Percentiles rank a stretch among this genome's conserved stretches.
phyloP scores from a whole-genome alignment of 2,329 filamentous ascomycete species.

The Drechslerella stenobrocha region DNA sequence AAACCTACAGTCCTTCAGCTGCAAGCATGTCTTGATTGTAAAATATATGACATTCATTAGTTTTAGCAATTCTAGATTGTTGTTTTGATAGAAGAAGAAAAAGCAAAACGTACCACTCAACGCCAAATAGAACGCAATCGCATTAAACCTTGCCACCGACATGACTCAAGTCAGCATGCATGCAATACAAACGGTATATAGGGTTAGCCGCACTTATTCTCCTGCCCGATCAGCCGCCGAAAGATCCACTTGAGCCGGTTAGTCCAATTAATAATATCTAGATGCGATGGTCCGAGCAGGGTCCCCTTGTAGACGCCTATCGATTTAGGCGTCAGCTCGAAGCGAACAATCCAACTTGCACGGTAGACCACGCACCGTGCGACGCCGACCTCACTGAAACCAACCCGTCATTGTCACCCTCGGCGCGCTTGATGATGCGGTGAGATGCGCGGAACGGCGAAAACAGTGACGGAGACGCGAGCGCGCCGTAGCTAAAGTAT shows the following conservation, averaged over 20 bases:
- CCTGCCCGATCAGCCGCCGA: constrained; percentile 60
- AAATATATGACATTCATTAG: background rate
- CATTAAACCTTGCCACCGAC: constrained; percentile 62
- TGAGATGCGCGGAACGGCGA: constrained; percentile 63
- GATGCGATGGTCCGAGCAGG: constrained; percentile 65
- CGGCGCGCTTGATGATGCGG: constrained; percentile 59
- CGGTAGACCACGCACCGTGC: constrained; percentile 52
- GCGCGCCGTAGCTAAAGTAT: constrained; percentile 68
- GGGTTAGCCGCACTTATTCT: constrained; percentile 57
- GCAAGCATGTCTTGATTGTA: constrained; percentile 51
- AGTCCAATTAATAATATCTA: constrained; percentile 71
- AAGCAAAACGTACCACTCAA: constrained; percentile 57
- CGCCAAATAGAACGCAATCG: constrained; percentile 68
- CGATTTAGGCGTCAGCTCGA: too few relatives aligned
- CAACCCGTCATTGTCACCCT: constrained; percentile 69
- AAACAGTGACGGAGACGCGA: constrained; percentile 51
- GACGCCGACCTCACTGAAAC: constrained; percentile 69
- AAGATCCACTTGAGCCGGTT: constrained; percentile 64
- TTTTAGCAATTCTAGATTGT: too few relatives aligned
- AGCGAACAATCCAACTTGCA: too few relatives aligned
- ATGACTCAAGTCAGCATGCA: background rate
- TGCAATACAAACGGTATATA: background rate
- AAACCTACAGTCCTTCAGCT: constrained; percentile 50
- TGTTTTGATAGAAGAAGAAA: too few relatives aligned
- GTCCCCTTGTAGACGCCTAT: constrained; percentile 66